A percentile compares a stretch with the other conserved stretches of the same genome.
Evolutionary conservation across 208 protist species (phyloP).

Genomic region (Leishmania major): DNA sequence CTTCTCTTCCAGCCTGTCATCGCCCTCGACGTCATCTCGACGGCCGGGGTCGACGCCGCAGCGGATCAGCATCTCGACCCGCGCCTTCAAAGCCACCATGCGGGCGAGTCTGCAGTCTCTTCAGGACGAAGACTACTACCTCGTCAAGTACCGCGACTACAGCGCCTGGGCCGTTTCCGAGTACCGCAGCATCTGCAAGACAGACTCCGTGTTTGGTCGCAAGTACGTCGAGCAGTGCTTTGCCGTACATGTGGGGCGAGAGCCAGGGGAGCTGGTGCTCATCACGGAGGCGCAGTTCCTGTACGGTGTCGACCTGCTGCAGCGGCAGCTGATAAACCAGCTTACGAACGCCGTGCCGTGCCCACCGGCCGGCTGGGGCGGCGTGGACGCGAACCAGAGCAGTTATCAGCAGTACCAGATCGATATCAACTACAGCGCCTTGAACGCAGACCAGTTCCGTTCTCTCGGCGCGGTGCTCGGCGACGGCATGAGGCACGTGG

Average conservation of each 20-base stretch:
- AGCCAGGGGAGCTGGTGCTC: slow-evolving; percentile 74
- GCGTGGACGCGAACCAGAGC: slow-evolving; percentile 27
- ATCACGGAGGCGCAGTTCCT: slow-evolving; percentile 84
- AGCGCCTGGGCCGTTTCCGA: slow-evolving; percentile 61
- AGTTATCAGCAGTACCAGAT: slow-evolving; percentile 58
- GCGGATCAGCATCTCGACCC: slow-evolving; percentile 46
- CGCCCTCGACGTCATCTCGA: neutral
- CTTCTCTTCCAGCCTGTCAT: neutral
- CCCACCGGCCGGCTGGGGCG: slow-evolving; percentile 22
- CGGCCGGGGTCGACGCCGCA: slow-evolving; percentile 2
- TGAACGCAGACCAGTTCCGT: slow-evolving; percentile 85
- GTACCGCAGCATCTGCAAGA: slow-evolving; percentile 61
- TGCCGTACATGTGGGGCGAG: slow-evolving; percentile 76
- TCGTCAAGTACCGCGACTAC: slow-evolving; percentile 87
- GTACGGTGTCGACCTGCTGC: slow-evolving; percentile 74
- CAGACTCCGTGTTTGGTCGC: slow-evolving; percentile 61
- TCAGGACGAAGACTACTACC: slow-evolving; percentile 84
- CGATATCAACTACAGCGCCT: slow-evolving; percentile 68
- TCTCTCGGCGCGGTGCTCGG: slow-evolving; percentile 71
- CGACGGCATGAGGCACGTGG: slow-evolving; percentile 69
- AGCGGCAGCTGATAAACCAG: slow-evolving; percentile 67
- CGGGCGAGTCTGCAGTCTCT: slow-evolving; percentile 59
- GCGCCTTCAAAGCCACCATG: slow-evolving; percentile 63
- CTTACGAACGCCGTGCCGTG: slow-evolving; percentile 34
- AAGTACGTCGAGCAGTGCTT: slow-evolving; percentile 89